Conservation (phyloP, 495 filamentous ascomycete species). For the Daldinia childiae region DNA sequence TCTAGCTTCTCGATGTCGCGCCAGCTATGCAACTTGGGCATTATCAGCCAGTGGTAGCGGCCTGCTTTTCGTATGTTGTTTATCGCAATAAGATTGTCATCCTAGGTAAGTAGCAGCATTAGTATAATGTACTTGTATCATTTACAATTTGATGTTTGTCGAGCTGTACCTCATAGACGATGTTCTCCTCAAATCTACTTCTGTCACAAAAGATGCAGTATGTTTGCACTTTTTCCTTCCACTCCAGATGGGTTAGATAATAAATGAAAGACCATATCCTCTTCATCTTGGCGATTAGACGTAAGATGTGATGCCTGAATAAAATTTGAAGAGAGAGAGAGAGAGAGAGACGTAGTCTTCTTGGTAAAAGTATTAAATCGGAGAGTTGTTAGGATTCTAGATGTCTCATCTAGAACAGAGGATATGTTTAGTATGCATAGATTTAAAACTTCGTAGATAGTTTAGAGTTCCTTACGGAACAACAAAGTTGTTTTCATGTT, state of each 20-base stretch:
- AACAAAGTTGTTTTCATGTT: no score
- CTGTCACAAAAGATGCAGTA: conserved; percentile 33
- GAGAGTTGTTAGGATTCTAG: no score
- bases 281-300: background rate
- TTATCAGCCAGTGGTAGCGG: conserved; percentile 33
- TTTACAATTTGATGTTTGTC: background rate
- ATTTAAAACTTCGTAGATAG: no score
- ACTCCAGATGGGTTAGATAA: conserved; percentile 33
- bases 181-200: conserved; percentile 24
- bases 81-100: conserved; percentile 28
- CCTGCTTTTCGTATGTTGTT: conserved; percentile 26
- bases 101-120: background rate
- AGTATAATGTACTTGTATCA: background rate
- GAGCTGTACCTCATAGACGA: conserved; percentile 30
- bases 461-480: no score
- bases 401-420: no score
- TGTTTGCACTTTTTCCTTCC: conserved; percentile 23
- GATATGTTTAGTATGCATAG: no score
- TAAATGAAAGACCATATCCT: conserved; percentile 12
- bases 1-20: conserved; percentile 30
- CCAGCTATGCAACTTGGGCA: conserved; percentile 30
- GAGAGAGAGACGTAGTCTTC: background rate
- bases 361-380: background rate
- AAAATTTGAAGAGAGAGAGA: background rate
- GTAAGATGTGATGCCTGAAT: background rate